Conservation (phyloP, 345 rosid species). For the Linum tenue region DNA sequence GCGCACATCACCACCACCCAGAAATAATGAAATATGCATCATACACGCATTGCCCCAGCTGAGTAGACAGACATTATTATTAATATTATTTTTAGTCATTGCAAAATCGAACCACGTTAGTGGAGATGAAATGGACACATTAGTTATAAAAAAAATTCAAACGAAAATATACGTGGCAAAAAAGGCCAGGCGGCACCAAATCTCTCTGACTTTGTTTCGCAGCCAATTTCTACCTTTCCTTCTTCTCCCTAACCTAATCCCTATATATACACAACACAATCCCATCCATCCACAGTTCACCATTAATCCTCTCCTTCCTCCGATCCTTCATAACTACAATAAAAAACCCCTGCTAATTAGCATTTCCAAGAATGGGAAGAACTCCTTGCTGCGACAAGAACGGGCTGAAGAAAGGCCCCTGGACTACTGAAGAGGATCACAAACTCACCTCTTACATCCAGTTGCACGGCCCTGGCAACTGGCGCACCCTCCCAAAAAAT, state of each 20-base stretch:
- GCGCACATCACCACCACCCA: background rate
- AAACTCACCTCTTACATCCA: slow-evolving; percentile 20
- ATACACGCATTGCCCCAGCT: background rate
- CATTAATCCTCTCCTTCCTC: background rate
- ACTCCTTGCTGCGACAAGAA: slow-evolving; percentile 30
- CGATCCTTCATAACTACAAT: background rate
- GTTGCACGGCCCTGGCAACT: slow-evolving; percentile 23
- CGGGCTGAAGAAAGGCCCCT: slow-evolving; percentile 29
- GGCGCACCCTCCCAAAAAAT: slow-evolving; percentile 27
- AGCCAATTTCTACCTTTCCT: slow-evolving; percentile 9
- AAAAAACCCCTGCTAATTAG: background rate
- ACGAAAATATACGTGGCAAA: slow-evolving; percentile 7
- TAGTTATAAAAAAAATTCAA: background rate
- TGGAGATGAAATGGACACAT: too few species aligned
- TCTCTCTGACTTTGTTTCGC: slow-evolving; percentile 16
- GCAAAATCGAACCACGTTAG: too few species aligned
- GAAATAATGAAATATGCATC: background rate
- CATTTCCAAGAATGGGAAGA: slow-evolving; percentile 18
- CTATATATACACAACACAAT: slow-evolving; percentile 8
- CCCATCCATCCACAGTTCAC: background rate
- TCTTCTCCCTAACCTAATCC: background rate
- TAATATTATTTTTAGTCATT: too few species aligned
- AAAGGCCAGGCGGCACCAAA: slow-evolving; percentile 24
- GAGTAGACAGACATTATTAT: too few species aligned
- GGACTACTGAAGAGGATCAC: slow-evolving; percentile 28